Evolutionary conservation across 306 rosid genomes (phyloP), one percentile per base, ranked within the genome.

Genomic region (Quercus wislizeni): DNA sequence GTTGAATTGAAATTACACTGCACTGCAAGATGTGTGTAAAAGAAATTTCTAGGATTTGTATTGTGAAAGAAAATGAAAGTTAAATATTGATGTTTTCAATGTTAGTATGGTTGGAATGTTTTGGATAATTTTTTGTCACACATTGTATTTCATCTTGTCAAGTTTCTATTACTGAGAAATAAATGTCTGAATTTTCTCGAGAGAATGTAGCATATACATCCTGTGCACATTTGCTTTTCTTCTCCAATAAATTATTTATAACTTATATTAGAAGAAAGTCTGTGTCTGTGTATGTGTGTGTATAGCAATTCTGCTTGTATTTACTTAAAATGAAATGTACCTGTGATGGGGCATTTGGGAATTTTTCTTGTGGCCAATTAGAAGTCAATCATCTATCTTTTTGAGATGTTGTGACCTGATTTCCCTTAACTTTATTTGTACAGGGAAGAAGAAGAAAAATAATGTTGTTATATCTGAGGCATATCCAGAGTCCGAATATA

Each of bases 401-500:
- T 64, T 6, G 2, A 9, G 70, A 31, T 64, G 18, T 33, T 33
- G 72, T 18, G n/a, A 35, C 52, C 19, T 28, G 23, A 33, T 67
- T 67, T 33, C 52, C 6, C 21, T 35, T 21, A 10, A 67, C 72
- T 18, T 10, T 67, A 19, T 67, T 5, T 35, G 2, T 33, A 61
- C 83, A 91, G 97, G 87, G 86, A 89, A 87, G 80, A 88, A 79
- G 82, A 83, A 74, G 82, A 89, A 52, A n/a, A 86, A 71, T 61
- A 35, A 81, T 75, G 79, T 62, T 82, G 86, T 88, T 51, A 62
- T 88, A 75, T 78, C 93, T 6, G 97, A 92, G 86, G 92, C 85
- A 38, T 90, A 92, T 90, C 97, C 94, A 1, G 98, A 92, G 84
- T 91, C 97, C 1, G 99, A 95, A 83, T 90, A 85, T 83, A 92